phyloP scores from a whole-genome alignment of 192 early-diverging fungal genomes.

The Backusella circina region DNA sequence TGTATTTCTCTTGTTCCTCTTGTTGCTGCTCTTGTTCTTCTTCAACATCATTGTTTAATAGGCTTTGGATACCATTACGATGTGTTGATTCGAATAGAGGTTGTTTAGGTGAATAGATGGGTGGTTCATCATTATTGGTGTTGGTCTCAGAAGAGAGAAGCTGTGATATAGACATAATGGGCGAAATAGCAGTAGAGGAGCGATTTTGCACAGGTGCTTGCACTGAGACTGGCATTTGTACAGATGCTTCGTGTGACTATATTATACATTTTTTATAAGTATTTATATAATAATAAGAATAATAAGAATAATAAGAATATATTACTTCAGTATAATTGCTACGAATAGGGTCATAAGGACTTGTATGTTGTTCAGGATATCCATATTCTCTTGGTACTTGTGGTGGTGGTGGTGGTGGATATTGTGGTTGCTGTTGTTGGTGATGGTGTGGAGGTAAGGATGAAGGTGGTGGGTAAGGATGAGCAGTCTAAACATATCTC shows the following conservation, averaged over 20 bases:
- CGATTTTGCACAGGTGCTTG: neutral
- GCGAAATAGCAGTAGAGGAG: conserved; percentile 2
- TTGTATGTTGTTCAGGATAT: neutral
- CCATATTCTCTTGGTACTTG: conserved; percentile 1
- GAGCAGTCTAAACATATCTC: neutral
- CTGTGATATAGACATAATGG: conserved; percentile 16
- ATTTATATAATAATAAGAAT: neutral
- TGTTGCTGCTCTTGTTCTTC: neutral
- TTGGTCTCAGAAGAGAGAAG: neutral
- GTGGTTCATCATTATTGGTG: neutral
- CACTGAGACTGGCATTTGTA: neutral
- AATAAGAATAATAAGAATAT: neutral
- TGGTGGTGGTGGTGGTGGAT: neutral
- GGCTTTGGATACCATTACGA: conserved; percentile 21
- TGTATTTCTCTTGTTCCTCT: neutral
- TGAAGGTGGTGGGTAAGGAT: neutral
- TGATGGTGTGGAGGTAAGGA: neutral
- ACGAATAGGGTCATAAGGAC: conserved; percentile 23
- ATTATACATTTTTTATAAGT: neutral
- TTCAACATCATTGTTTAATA: conserved; percentile 15
- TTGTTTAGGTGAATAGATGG: neutral
- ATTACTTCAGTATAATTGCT: neutral
- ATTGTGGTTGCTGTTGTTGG: neutral
- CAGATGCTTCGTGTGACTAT: neutral
- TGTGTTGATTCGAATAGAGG: neutral